Conservation (phyloP, 1,139 yeast species). For the Geotrichum histeridarum region DNA sequence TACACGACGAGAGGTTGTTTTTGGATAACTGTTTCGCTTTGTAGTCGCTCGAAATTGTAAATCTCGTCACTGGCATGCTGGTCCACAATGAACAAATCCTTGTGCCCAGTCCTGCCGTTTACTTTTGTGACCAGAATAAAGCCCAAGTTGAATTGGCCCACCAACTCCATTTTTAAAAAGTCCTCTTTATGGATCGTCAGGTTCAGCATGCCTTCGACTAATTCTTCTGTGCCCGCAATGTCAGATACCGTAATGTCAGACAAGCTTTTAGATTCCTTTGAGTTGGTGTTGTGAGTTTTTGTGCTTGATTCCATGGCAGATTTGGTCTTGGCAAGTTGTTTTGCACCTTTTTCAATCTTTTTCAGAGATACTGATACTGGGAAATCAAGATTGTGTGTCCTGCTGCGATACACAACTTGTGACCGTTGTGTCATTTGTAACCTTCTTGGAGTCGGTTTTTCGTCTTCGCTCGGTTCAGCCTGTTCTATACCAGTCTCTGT, state of each 20-base stretch:
- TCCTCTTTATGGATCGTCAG: conserved; percentile 34
- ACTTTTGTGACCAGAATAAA: conserved; percentile 65
- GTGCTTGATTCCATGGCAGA: conserved; percentile 16
- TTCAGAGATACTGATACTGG: conserved; percentile 9
- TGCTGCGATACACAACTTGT: not conserved
- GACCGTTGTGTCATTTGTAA: conserved; percentile 3
- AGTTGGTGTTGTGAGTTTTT: conserved; percentile 22
- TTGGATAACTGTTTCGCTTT: conserved; percentile 50
- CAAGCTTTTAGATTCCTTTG: conserved; percentile 3
- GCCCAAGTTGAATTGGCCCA: conserved; percentile 92
- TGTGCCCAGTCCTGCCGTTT: conserved; percentile 27
- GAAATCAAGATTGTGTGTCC: conserved; percentile 15
- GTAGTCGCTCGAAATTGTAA: conserved; percentile 73
- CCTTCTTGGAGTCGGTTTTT: conserved; percentile 11
- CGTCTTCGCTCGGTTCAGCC: conserved; percentile 21
- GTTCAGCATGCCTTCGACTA: conserved; percentile 35
- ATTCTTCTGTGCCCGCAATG: conserved; percentile 48
- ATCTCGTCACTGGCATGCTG: conserved; percentile 98
- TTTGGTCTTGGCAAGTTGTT: conserved; percentile 14
- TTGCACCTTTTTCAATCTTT: conserved; percentile 7
- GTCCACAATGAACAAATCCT: conserved; percentile 77
- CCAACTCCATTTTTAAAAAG: conserved; percentile 59
- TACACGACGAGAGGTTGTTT: conserved; percentile 61
- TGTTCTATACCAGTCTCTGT: too few relatives aligned
- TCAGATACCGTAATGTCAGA: conserved; percentile 22